These are phyloP conservation scores for Conidiobolus incongruus DNA, from an alignment of 371 early-diverging fungal species.

Conservation along the genomic window DNA sequence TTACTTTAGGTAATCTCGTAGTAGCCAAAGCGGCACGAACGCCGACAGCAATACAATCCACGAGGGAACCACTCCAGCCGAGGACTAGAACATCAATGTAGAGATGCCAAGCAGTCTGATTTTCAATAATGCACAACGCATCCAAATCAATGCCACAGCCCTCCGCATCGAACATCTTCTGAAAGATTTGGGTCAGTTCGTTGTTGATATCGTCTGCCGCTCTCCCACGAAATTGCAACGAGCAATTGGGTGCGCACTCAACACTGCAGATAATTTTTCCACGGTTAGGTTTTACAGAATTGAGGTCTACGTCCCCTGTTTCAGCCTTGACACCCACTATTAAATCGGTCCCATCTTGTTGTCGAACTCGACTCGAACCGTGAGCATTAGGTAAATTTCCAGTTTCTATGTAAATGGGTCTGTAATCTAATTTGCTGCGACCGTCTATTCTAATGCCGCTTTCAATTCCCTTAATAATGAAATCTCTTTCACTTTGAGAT, in stretches of 20 bases:
- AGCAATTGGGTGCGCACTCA: constrained; percentile 66
- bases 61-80: constrained; percentile 67
- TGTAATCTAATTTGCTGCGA: constrained; percentile 47
- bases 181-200: constrained; percentile 53
- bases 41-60: constrained; percentile 67
- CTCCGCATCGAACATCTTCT: constrained; percentile 50
- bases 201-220: constrained; percentile 65
- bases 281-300: constrained; percentile 14
- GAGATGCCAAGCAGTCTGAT: constrained; percentile 72
- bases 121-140: constrained; percentile 69
- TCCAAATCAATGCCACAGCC: constrained; percentile 67
- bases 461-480: constrained; percentile 62
- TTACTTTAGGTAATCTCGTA: constrained; percentile 62
- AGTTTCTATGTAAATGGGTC: constrained; percentile 35
- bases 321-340: constrained; percentile 86
- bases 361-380: constrained; percentile 58
- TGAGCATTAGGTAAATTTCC: constrained; percentile 71
- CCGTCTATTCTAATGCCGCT: constrained; percentile 71
- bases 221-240: constrained; percentile 55
- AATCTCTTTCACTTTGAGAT: constrained; percentile 61
- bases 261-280: constrained; percentile 66
- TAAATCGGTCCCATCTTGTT: constrained; percentile 65
- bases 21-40: constrained; percentile 64
- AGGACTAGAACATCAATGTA: constrained; percentile 79
- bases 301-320: constrained; percentile 36